These are phyloP conservation scores for Botrytis paeoniae DNA, from an alignment of 2,329 filamentous ascomycete species.

Conservation along the genomic window DNA sequence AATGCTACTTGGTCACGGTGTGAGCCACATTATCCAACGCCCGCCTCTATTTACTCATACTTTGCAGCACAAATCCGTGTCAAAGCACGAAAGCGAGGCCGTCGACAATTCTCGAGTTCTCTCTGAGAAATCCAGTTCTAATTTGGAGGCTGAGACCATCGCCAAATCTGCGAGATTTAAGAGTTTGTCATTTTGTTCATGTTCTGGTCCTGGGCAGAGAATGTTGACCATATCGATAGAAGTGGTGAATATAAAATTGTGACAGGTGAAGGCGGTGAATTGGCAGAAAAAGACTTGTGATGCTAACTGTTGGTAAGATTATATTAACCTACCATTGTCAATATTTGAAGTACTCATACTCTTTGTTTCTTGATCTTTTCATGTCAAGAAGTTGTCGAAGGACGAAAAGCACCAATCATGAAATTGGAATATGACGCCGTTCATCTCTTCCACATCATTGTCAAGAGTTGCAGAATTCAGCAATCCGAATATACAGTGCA, in stretches of 20 bases:
- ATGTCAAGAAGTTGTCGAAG: neutral
- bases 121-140: too few species aligned
- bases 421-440: neutral
- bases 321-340: neutral
- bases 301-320: neutral
- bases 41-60: too few species aligned
- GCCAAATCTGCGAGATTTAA: neutral
- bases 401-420: neutral
- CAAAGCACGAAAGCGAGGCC: too few species aligned
- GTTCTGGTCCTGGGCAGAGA: neutral
- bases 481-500: neutral
- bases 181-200: neutral
- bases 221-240: fast-evolving
- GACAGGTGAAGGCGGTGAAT: neutral
- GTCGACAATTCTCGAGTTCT: too few species aligned
- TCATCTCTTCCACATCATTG: neutral
- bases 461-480: neutral
- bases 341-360: neutral
- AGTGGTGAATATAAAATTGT: neutral
- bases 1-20: too few species aligned
- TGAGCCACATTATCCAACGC: too few species aligned
- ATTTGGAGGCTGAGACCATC: too few species aligned
- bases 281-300: neutral
- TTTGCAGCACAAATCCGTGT: too few species aligned
- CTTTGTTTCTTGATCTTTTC: neutral